Percentiles rank a stretch among this genome's conserved stretches.
Conservation (phyloP, 129 eudicot species). For the Helichrysum umbraculigerum region DNA sequence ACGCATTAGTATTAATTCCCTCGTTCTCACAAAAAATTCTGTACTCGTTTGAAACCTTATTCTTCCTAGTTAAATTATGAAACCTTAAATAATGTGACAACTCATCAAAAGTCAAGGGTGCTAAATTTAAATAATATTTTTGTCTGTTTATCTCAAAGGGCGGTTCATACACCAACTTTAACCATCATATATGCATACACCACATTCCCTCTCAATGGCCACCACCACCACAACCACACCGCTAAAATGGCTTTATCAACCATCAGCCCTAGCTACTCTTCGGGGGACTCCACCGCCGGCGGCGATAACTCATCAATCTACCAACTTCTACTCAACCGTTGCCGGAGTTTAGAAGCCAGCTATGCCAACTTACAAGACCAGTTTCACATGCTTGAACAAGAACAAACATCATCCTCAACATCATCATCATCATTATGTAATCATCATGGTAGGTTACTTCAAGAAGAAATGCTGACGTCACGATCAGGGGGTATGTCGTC, state of each 20-base stretch:
- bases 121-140: not conserved
- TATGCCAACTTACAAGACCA: conserved; percentile 58
- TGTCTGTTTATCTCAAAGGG: conserved; percentile 24
- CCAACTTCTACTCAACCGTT: conserved; percentile 48
- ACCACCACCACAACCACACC: not conserved
- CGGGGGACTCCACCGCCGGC: conserved; percentile 28
- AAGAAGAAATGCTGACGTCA: conserved; percentile 24
- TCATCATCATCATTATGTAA: not conserved
- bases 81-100: not conserved
- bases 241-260: conserved; percentile 32
- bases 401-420: conserved; percentile 14
- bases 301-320: conserved; percentile 33
- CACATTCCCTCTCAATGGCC: conserved; percentile 20
- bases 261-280: conserved; percentile 15
- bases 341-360: conserved; percentile 64
- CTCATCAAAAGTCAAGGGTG: not conserved
- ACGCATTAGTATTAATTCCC: too few relatives aligned
- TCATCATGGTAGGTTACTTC: not conserved
- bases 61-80: not conserved
- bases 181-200: conserved; percentile 28
- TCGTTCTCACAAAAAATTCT: too few relatives aligned
- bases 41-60: too few relatives aligned
- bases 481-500: conserved; percentile 33
- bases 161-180: conserved; percentile 33
- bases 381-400: conserved; percentile 39